Percentiles rank a stretch among this genome's conserved stretches.
These are phyloP conservation scores for Lichtheimia ramosa DNA, from an alignment of 371 early-diverging fungal species.

Conservation along the genomic window DNA sequence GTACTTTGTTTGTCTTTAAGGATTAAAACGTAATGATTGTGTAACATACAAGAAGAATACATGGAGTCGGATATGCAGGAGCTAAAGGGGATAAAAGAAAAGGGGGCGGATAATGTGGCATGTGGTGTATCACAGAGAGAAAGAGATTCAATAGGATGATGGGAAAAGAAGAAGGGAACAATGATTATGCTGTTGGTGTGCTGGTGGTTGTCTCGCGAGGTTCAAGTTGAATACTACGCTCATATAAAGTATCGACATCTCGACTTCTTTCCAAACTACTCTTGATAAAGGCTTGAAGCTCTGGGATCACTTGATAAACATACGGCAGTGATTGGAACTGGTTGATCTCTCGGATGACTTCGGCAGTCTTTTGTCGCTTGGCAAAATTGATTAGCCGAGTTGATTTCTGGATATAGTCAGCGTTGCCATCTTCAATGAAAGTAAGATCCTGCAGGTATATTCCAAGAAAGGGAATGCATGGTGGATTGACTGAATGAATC, in stretches of 20 bases:
- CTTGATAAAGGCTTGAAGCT: constrained; percentile 80
- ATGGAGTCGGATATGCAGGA: too few relatives aligned
- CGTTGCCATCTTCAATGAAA: constrained; percentile 92
- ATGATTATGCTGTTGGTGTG: background rate
- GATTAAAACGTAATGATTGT: too few relatives aligned
- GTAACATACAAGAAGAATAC: too few relatives aligned
- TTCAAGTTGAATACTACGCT: constrained; percentile 65
- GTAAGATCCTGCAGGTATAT: constrained; percentile 88
- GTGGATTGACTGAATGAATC: constrained; percentile 82
- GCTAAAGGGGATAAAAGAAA: too few relatives aligned
- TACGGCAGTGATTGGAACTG: constrained; percentile 88
- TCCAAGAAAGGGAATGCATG: constrained; percentile 91
- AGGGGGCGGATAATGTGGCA: too few relatives aligned
- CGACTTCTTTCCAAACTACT: constrained; percentile 50
- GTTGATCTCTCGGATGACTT: constrained; percentile 86
- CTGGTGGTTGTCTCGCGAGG: constrained; percentile 41
- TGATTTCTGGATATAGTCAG: constrained; percentile 65
- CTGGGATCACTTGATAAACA: constrained; percentile 68
- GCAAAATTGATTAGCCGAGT: constrained; percentile 83
- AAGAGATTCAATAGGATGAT: too few relatives aligned
- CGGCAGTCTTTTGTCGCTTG: constrained; percentile 83
- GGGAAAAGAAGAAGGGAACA: too few relatives aligned
- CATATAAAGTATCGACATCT: constrained; percentile 66
- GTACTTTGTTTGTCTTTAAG: too few relatives aligned
- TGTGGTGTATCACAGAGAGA: too few relatives aligned